These are phyloP conservation scores for Senna siamea DNA, from an alignment of 306 rosid genomes.

Conservation along the genomic window DNA sequence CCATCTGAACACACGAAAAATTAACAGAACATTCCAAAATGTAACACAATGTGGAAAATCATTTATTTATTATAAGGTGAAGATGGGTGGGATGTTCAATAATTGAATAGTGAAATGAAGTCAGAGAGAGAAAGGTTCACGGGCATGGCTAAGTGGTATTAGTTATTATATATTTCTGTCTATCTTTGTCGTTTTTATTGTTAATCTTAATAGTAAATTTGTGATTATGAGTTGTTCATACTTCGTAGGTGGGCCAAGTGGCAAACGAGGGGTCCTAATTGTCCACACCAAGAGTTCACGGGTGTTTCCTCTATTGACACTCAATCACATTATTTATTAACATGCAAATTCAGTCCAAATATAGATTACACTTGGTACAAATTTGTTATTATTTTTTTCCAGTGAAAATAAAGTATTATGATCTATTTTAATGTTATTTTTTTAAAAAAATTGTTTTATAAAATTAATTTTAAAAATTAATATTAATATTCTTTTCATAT, in stretches of 20 bases:
- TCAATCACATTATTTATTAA: neutral
- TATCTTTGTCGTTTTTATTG: neutral
- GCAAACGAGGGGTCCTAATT: neutral
- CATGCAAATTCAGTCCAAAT: neutral
- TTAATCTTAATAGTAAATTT: slow-evolving; percentile 2
- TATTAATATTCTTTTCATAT: no score
- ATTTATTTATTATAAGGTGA: neutral
- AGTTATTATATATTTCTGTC: neutral
- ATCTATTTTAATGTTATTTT: no score
- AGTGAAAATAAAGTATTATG: no score
- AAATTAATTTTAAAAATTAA: no score
- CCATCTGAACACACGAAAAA: no score
- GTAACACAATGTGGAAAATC: neutral
- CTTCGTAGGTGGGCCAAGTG: neutral
- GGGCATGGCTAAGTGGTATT: slow-evolving; percentile 24
- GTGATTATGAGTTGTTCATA: slow-evolving; percentile 15
- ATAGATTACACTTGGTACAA: no score
- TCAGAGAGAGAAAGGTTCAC: slow-evolving; percentile 31
- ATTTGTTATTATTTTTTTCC: no score
- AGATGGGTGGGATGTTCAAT: slow-evolving; percentile 7
- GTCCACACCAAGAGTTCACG: slow-evolving; percentile 28
- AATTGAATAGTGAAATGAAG: slow-evolving; percentile 27
- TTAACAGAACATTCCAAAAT: neutral
- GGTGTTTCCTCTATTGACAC: slow-evolving; percentile 4
- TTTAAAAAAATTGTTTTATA: no score